Conservation (phyloP, 805 yeast genomes). For the Candida argentea region DNA sequence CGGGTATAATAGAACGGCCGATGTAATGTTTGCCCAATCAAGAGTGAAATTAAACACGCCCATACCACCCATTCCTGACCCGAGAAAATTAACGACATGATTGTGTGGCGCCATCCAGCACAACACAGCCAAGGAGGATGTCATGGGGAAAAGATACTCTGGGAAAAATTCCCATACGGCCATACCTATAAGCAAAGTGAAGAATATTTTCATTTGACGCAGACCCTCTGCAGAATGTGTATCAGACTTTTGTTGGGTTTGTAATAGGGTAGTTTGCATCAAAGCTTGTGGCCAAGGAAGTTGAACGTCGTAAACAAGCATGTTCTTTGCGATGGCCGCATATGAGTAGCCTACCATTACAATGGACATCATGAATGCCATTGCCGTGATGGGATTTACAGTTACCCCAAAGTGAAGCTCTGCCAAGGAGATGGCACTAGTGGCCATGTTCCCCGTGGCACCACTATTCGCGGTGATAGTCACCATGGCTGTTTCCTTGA, state of each 20-base stretch:
- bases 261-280: slow-evolving; percentile 40
- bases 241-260: slow-evolving; percentile 15
- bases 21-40: slow-evolving; percentile 46
- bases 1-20: slow-evolving; percentile 39
- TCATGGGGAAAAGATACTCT: slow-evolving; percentile 37
- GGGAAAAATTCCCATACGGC: slow-evolving; percentile 42
- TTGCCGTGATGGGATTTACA: slow-evolving; percentile 26
- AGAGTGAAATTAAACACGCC: slow-evolving; percentile 38
- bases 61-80: slow-evolving; percentile 45
- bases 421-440: slow-evolving; percentile 36
- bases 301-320: slow-evolving; percentile 38
- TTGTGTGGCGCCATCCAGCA: slow-evolving; percentile 41
- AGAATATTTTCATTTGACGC: slow-evolving; percentile 29
- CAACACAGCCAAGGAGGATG: slow-evolving; percentile 37
- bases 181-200: slow-evolving; percentile 20
- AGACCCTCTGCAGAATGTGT: slow-evolving; percentile 9
- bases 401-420: slow-evolving; percentile 31
- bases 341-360: slow-evolving; percentile 45
- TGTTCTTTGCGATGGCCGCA: slow-evolving; percentile 38
- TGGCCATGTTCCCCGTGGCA: slow-evolving; percentile 43
- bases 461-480: slow-evolving; percentile 43
- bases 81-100: slow-evolving; percentile 31
- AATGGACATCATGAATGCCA: slow-evolving; percentile 40
- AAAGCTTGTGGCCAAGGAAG: slow-evolving; percentile 40
- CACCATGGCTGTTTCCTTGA: slow-evolving; percentile 43